These are phyloP conservation scores for Tulasnella sp. DNA, from an alignment of 768 basidiomycete genomes.

Conservation along the genomic window DNA sequence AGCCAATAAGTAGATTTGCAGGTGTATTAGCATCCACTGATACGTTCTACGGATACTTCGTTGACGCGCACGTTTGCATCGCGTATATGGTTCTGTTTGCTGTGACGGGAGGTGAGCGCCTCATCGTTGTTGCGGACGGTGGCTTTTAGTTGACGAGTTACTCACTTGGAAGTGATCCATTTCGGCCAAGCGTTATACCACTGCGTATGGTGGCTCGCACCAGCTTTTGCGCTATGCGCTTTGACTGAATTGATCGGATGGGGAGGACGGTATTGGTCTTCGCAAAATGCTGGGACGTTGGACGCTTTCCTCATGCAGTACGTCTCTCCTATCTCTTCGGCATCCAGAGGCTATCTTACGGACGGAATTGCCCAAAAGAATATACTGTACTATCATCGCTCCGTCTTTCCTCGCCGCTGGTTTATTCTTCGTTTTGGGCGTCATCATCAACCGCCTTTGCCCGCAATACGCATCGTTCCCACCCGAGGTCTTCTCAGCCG, in stretches of 20 bases:
- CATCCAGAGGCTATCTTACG: not conserved
- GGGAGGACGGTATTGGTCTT: slow-evolving; percentile 9
- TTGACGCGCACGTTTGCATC: not conserved
- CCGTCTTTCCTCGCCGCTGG: slow-evolving; percentile 23
- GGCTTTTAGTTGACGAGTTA: not conserved
- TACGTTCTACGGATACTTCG: slow-evolving; percentile 3
- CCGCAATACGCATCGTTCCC: slow-evolving; percentile 15
- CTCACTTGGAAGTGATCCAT: slow-evolving; percentile 1
- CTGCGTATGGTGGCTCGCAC: slow-evolving; percentile 9
- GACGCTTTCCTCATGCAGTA: slow-evolving; percentile 12
- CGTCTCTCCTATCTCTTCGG: not conserved
- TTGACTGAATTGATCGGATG: slow-evolving; percentile 8
- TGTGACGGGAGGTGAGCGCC: not conserved
- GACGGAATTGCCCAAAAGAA: no score
- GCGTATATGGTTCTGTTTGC: slow-evolving; percentile 5
- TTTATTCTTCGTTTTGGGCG: slow-evolving; percentile 25
- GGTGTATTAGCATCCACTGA: not conserved
- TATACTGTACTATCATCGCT: slow-evolving; percentile 6
- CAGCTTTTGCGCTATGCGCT: slow-evolving; percentile 7
- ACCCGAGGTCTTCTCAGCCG: slow-evolving; percentile 5
- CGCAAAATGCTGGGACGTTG: not conserved
- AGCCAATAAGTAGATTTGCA: not conserved
- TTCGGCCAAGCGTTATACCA: not conserved
- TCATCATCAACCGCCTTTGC: slow-evolving; percentile 19
- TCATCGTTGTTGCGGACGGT: not conserved